Evolutionary conservation across 345 rosid species (phyloP), one percentile per base, ranked within the genome.

Genomic region (Aquilaria sinensis): DNA sequence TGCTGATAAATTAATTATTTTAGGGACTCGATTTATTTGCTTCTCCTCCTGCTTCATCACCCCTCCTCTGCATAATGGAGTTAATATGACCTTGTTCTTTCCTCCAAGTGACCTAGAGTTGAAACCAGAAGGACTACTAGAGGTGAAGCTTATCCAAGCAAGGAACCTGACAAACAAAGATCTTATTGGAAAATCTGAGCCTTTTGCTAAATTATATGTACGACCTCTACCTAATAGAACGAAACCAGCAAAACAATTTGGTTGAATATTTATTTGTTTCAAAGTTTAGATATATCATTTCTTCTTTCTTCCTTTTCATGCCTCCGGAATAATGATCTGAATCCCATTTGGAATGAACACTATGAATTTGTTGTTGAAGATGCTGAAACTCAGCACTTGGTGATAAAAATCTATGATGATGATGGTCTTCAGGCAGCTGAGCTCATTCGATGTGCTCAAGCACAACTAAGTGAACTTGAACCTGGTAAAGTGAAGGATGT

Each of bases 401-500:
- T 85, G 67, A 92, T 91, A 55, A 89, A 78, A 74, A 63, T 95
- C 70, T 91, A 78, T 68, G 99, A 95, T 70, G 92, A 91, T 60
- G 99, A 95, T 68, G 99, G 99, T 57, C 56, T 95, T 52, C 98
- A 95, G 72, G 88, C 94, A 52, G 74, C 98, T 67, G 92, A 95
- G 70, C 71, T 89, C 51, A 67, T 95, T 57, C 98, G 99, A 60
- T 95, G 98, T 65, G 88, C 96, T 72, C 94, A 89, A 67, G 75
- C 91, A 65, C 72, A 67, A 50, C 70, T 95, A 74, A 75, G 77
- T 53, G 94, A 83, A 65, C 99, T 95, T 71, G 87, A 84, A 70
- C 98, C 98, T 52, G 99, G 99, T 72, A 95, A 89, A 81, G 97
- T 91, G 73, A 95, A 91, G 78, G 99, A 91, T 81, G 86, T 89